A percentile compares a stretch with the other conserved stretches of the same genome.
phyloP scores from a whole-genome alignment of 2,329 filamentous ascomycete genomes.

The Pseudodiploospora longispora region DNA sequence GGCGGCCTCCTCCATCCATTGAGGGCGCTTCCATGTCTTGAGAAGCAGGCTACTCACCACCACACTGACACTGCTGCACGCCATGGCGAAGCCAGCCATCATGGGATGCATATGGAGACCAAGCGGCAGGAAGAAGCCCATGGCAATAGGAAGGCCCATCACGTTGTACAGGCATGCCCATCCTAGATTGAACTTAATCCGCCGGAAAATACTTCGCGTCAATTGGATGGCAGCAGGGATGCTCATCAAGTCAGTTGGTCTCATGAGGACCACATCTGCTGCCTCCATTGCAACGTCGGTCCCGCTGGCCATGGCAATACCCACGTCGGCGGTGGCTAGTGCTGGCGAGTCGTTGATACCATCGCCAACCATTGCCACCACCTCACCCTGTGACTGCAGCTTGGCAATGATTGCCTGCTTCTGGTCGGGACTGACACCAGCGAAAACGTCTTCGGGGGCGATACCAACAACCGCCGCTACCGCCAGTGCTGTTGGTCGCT shows the following conservation, averaged over 20 bases:
- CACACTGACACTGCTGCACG: constrained; percentile 80
- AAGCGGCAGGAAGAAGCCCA: constrained; percentile 90
- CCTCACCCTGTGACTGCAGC: constrained; percentile 65
- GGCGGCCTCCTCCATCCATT: constrained; percentile 72
- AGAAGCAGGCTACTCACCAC: constrained; percentile 76
- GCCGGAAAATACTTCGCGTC: constrained; percentile 73
- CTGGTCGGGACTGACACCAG: constrained; percentile 82
- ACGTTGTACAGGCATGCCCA: constrained; percentile 95
- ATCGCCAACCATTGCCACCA: constrained; percentile 95
- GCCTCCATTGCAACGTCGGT: constrained; percentile 98
- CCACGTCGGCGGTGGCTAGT: constrained; percentile 83
- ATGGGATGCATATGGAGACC: constrained; percentile 85
- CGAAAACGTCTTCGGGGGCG: constrained; percentile 63
- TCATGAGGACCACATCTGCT: constrained; percentile 93
- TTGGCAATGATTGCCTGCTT: constrained; percentile 79
- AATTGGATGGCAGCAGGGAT: constrained; percentile 83
- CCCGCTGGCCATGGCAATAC: constrained; percentile 85
- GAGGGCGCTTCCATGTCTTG: constrained; percentile 76
- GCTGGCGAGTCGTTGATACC: constrained; percentile 98
- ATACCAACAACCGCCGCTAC: constrained; percentile 83
- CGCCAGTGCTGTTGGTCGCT: constrained; percentile 71
- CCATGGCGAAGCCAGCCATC: constrained; percentile 93
- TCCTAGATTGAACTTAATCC: constrained; percentile 87
- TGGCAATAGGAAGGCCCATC: constrained; percentile 86
- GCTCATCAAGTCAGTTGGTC: constrained; percentile 80